phyloP scores from a whole-genome alignment of 371 early-diverging fungal species.

The Smittium mucronatum region DNA sequence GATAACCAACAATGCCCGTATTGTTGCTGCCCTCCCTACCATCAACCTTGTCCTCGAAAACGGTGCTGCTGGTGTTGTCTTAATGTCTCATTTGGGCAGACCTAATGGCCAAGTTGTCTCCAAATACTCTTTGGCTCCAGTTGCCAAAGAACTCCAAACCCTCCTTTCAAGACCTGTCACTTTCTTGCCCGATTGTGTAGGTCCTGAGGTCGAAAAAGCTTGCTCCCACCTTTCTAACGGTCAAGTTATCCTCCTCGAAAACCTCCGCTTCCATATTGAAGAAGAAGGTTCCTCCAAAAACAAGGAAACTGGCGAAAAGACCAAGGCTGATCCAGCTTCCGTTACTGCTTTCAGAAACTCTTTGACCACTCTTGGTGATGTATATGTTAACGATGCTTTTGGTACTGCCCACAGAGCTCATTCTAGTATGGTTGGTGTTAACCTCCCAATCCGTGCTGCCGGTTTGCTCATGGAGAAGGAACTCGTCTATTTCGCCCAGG shows the following conservation, averaged over 20 bases:
- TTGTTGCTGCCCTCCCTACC: conserved; percentile 91
- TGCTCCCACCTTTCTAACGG: conserved; percentile 64
- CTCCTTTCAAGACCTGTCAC: conserved; percentile 74
- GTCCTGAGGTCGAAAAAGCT: conserved; percentile 68
- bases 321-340: conserved; percentile 72
- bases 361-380: conserved; percentile 86
- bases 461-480: conserved; percentile 99
- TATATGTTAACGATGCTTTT: conserved; percentile 98
- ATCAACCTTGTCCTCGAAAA: conserved; percentile 71
- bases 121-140: conserved; percentile 88
- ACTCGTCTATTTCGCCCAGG: conserved; percentile 94
- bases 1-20: conserved; percentile 95
- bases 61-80: conserved; percentile 78
- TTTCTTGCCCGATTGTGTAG: conserved; percentile 91
- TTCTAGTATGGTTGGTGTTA: conserved; percentile 93
- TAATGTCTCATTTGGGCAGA: conserved; percentile 97
- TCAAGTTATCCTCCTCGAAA: conserved; percentile 90
- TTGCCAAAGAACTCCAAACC: conserved; percentile 70
- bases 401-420: conserved; percentile 97
- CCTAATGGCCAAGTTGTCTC: conserved; percentile 82
- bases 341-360: conserved; percentile 80
- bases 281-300: conserved; percentile 95
- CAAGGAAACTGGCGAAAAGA: conserved; percentile 66
- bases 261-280: conserved; percentile 96
- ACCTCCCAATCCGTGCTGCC: conserved; percentile 78